Conservation (phyloP, 163 green algal genomes). For the Scenedesmus sp. region DNA sequence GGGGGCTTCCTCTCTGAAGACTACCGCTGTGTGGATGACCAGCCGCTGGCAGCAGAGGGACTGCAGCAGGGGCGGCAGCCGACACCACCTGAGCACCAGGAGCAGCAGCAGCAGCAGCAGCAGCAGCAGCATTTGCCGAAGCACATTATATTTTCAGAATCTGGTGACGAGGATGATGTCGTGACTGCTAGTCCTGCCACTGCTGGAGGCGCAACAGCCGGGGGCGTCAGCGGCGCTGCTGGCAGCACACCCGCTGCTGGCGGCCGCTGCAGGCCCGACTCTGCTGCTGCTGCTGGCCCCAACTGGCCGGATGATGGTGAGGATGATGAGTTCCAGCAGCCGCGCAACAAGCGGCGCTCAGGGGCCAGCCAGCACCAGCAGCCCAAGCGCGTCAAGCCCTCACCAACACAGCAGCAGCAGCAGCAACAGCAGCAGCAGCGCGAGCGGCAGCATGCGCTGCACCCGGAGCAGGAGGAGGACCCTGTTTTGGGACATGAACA, state of each 20-base stretch:
- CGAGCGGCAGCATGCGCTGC: neutral
- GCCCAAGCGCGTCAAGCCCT: neutral
- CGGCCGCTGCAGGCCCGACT: neutral
- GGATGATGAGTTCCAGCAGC: slow-evolving; percentile 18
- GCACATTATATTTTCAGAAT: neutral
- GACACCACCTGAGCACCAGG: neutral
- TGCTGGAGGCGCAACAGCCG: neutral
- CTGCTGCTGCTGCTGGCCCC: neutral
- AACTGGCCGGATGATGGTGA: neutral
- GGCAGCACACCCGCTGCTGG: neutral
- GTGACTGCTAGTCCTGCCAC: neutral
- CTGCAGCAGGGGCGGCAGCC: neutral
- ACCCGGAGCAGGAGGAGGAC: neutral
- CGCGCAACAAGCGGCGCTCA: neutral
- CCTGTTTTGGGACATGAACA: neutral
- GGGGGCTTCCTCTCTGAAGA: neutral
- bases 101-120: neutral
- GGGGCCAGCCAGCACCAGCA: neutral
- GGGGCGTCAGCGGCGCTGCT: neutral
- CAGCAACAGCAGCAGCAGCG: neutral
- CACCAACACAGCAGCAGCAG: neutral
- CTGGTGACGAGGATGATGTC: neutral
- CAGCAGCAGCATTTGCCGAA: neutral
- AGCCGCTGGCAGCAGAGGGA: neutral
- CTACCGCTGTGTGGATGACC: neutral